Evolutionary conservation across 305 asterid species (phyloP).

Genomic region (Solanum hybrid): DNA sequence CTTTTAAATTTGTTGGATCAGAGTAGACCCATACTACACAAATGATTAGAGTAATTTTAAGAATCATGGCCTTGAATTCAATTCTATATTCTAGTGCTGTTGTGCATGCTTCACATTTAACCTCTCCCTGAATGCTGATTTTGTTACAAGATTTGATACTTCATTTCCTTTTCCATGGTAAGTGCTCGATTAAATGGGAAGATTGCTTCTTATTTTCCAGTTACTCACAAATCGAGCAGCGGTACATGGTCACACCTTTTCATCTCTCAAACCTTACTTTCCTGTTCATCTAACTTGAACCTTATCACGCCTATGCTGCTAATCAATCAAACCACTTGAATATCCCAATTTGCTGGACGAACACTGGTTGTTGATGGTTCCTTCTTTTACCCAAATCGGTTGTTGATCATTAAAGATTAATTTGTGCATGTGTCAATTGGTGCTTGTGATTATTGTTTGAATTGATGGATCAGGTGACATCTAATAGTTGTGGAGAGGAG

Average conservation of each 20-base stretch:
- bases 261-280: neutral
- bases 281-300: neutral
- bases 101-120: neutral
- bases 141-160: neutral
- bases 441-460: neutral
- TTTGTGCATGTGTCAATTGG: neutral
- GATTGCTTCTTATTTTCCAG: neutral
- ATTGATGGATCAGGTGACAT: neutral
- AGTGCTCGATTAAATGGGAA: neutral
- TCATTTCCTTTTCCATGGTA: conserved; percentile 9
- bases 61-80: neutral
- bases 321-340: neutral
- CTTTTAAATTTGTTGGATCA: neutral
- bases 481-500: neutral
- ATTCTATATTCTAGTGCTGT: neutral
- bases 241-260: neutral
- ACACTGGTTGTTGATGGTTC: neutral
- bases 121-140: neutral
- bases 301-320: neutral
- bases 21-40: neutral
- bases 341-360: neutral
- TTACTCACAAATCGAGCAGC: neutral
- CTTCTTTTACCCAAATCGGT: neutral
- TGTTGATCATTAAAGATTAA: neutral
- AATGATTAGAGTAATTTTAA: neutral